Evolutionary conservation across 23 red algal species (phyloP).

Genomic region (Gracilaria caudata): DNA sequence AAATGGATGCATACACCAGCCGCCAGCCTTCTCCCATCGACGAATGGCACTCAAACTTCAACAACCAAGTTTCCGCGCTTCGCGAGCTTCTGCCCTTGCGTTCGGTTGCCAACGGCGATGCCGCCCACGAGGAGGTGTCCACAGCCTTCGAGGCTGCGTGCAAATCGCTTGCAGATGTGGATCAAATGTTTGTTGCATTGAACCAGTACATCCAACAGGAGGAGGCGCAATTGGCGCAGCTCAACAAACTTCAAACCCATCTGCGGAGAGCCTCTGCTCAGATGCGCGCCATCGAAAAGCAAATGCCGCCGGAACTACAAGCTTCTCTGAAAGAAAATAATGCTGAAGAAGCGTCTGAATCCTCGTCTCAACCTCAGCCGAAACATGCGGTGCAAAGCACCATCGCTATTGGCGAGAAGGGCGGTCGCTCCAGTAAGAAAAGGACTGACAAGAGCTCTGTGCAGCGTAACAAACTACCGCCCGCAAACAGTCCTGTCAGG

Average conservation of each 20-base stretch:
- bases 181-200: constrained; percentile 17
- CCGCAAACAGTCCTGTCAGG: not conserved
- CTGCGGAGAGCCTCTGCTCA: constrained; percentile 7
- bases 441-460: not conserved
- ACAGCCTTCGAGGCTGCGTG: constrained; percentile 12
- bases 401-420: not conserved
- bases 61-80: constrained; percentile 34
- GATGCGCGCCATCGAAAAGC: constrained; percentile 5
- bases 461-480: not conserved
- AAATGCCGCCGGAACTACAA: constrained; percentile 32
- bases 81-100: constrained; percentile 28
- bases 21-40: not conserved
- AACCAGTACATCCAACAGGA: constrained; percentile 37
- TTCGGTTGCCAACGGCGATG: not conserved
- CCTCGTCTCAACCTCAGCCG: not conserved
- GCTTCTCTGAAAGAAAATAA: not conserved
- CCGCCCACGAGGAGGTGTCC: constrained; percentile 6
- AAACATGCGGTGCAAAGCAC: not conserved
- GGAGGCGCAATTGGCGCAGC: constrained; percentile 11
- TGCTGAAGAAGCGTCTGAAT: not conserved
- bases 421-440: not conserved
- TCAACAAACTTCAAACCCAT: constrained; percentile 5
- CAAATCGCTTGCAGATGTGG: constrained; percentile 29
- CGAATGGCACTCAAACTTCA: constrained; percentile 52
- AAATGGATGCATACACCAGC: constrained; percentile 1